Evolutionary conservation across 176 grass and related monocot species (phyloP), one percentile per base, ranked within the genome.

Genomic region (Oryza meyeriana): DNA sequence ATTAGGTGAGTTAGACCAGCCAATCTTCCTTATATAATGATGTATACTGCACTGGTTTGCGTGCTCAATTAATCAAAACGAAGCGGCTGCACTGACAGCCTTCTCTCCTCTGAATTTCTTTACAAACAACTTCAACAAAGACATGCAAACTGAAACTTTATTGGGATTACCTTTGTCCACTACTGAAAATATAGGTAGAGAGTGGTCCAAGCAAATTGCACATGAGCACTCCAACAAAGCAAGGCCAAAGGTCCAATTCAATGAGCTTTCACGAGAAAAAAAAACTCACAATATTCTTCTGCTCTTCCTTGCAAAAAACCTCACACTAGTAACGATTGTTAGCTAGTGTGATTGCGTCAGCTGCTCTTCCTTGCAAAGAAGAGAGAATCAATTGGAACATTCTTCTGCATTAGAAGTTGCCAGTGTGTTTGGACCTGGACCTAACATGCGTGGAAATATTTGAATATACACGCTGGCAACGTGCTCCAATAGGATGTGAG

Each of bases 361-460:
- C 33, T 36, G 22, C 29, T n/a, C 61, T 32, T 44, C 17, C 38
- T 13, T 20, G 22, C 10, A 17, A 18, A 3, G 6, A 22, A 1
- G 5, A 22, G 10, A 14, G 31, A 64, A 69, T 33, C 10, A 1
- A 16, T 2, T 24, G 26, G 76, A 79, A 79, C 57, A 79, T 73
- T 31, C 68, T 27, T 16, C 16, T 13, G 57, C 50, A 10, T 6
- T 34, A 29, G 1, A 9, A n/a, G 3, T 55, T 22, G 75, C 55
- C 16, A 16, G n/a, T 64, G 58, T 41, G 57, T 24, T 79, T 86
- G 68, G 84, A 3, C 84, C 1, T 39, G 84, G 84, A 66, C 84
- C 76, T 66, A 86, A 79, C 76, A 66, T 27, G 28, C 48, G 45
- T 14, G 50, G 50, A 72, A 41, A 30, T 18, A 9, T 41, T 79